Base-by-base conservation (phyloP, 2,329 filamentous ascomycete genomes). In the Aspergillus flavus region DNA sequence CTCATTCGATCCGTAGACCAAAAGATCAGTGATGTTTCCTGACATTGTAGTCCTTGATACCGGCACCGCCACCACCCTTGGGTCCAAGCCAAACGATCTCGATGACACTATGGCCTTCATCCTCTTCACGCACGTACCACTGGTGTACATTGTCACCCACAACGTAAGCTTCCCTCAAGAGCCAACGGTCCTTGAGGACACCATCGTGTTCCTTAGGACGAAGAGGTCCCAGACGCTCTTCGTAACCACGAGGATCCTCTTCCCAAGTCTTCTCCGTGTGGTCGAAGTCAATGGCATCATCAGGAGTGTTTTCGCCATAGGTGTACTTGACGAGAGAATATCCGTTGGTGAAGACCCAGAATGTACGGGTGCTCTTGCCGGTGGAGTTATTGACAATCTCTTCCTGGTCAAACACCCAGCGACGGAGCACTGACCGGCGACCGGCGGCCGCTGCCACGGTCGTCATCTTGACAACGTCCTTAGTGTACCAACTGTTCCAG, bases 391-490 rank as follows among this genome's bases (percentile, higher is more conserved):
- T 76, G 52, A 78, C 62, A 36, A 68, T 72, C 58, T 76, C 76
- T 59, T 77, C 71, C 65, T 80, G 77, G 65, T 80, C 78, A 54
- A 81, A 80, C 53, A 79, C 74, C 78, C 79, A 81, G 62, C 79
- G 77, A 53, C 79, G 76, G n/a, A 81, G 73, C 39, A 81, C 74
- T 2, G 78, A 80, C 50, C 74, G 72, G 39, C 78, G 76, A 50
- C 79, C 79, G 1, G 78, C 78, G 34, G 74, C 76, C 26, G 77
- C 77, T 23, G 77, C 63, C 16, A 80, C 78, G 23, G 79, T 73
- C 62, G 73, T 76, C 78, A 81, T 81, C 70, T 79, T 79, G 39
- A 80, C 76, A 4, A 81, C 79, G 61, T 81, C 79, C 73, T 79
- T 79, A 60, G 69, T 74, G 66, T 79, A 80, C 79, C 79, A 81